Conservation (phyloP, 208 protist genomes). For the Trypanosomatidae sp. region DNA sequence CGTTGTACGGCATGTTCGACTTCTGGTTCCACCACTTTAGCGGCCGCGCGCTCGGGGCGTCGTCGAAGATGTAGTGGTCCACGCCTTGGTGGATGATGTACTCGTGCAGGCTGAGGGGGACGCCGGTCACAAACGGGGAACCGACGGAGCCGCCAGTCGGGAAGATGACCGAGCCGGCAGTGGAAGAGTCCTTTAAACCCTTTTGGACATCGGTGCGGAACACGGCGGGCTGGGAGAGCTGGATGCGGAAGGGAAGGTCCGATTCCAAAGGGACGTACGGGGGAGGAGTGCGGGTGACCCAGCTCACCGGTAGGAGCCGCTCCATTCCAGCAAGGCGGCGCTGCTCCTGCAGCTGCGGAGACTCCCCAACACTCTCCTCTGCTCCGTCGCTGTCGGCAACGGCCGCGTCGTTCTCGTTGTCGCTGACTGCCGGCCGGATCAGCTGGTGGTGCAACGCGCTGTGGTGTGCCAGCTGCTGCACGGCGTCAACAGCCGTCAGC, state of each 20-base stretch:
- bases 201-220: constrained; percentile 21
- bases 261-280: constrained; percentile 85
- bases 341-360: constrained; percentile 16
- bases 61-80: constrained; percentile 86
- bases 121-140: constrained; percentile 67
- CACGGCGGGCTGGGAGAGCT: constrained; percentile 75
- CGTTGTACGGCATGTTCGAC: constrained; percentile 90
- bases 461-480: constrained; percentile 77
- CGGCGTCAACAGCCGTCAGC: constrained; percentile 71
- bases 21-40: constrained; percentile 92
- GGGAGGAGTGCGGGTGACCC: constrained; percentile 79
- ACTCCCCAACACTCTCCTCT: no score
- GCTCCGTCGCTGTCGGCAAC: background rate
- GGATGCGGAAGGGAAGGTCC: constrained; percentile 82
- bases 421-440: constrained; percentile 42
- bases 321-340: constrained; percentile 42
- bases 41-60: constrained; percentile 74
- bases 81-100: constrained; percentile 86
- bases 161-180: no score
- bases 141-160: no score
- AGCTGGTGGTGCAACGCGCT: constrained; percentile 58
- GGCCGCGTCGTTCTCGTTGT: background rate
- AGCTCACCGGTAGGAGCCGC: constrained; percentile 73
- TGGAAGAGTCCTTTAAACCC: constrained; percentile 36
- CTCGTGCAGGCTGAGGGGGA: constrained; percentile 64